Conservation (phyloP, 441 rosid genomes). For the California macrophylla region DNA sequence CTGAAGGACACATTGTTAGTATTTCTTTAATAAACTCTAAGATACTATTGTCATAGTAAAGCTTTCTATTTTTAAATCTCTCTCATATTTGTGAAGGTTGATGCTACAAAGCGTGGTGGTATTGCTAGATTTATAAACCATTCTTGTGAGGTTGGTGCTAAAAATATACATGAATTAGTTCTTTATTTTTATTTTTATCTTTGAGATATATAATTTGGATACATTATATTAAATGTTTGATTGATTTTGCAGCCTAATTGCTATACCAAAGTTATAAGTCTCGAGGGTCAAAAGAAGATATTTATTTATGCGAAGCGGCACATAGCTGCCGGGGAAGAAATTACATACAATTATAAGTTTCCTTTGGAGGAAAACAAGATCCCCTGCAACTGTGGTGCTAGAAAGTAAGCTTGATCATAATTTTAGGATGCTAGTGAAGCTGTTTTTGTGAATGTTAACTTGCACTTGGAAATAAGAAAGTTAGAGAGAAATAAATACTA, state of each 20-base stretch:
- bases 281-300: constrained; percentile 86
- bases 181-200: too few species aligned
- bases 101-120: constrained; percentile 98
- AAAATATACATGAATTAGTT: constrained; percentile 10
- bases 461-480: background rate
- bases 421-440: constrained; percentile 3
- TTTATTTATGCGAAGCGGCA: constrained; percentile 92
- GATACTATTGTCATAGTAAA: background rate
- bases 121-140: constrained; percentile 97
- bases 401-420: constrained; percentile 47
- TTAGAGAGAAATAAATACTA: background rate
- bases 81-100: constrained; percentile 45
- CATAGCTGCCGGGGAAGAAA: constrained; percentile 82
- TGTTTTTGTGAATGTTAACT: background rate
- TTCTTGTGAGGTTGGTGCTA: constrained; percentile 75
- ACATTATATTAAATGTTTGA: constrained; percentile 18
- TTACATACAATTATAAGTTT: constrained; percentile 91
- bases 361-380: constrained; percentile 93
- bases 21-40: background rate
- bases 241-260: constrained; percentile 74
- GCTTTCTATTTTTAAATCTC: background rate
- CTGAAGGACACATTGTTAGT: background rate
- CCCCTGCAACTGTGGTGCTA: constrained; percentile 94
- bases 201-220: too few species aligned
- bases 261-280: constrained; percentile 90